These are phyloP conservation scores for Pyrenopolyporus hunteri DNA, from an alignment of 495 filamentous ascomycete genomes.

Conservation along the genomic window DNA sequence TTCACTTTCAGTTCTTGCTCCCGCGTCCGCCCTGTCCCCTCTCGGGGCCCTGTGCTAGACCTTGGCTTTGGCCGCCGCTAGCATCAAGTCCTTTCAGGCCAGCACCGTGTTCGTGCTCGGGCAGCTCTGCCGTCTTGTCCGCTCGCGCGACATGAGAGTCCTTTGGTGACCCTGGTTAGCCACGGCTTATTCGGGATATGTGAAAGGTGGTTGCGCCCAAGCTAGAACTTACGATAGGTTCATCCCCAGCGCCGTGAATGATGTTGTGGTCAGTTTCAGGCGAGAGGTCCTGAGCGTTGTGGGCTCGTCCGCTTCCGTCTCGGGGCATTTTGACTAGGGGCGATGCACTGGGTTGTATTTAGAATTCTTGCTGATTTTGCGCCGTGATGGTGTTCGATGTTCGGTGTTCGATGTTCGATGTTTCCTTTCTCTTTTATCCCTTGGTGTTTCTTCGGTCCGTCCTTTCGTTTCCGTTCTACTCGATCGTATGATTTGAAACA, in stretches of 20 bases:
- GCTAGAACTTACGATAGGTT: constrained; percentile 30
- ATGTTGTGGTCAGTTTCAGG: constrained; percentile 46
- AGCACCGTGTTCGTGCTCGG: constrained; percentile 44
- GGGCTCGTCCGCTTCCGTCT: constrained; percentile 44
- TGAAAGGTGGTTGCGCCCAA: neutral
- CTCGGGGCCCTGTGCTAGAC: constrained; percentile 36
- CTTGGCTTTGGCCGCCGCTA: constrained; percentile 43
- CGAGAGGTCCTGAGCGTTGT: constrained; percentile 41
- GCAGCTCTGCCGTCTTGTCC: constrained; percentile 50
- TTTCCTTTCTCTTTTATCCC: no score
- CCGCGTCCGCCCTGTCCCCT: constrained; percentile 38
- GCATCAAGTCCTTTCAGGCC: constrained; percentile 40
- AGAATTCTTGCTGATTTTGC: no score
- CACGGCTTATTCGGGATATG: neutral
- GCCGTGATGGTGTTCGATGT: no score
- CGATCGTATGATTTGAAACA: no score
- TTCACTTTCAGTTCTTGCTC: constrained; percentile 20
- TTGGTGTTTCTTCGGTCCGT: no score
- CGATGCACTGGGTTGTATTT: constrained; percentile 9
- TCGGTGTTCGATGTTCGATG: no score
- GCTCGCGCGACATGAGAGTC: constrained; percentile 41
- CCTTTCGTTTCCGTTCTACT: no score
- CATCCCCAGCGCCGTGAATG: constrained; percentile 46
- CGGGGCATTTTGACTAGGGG: constrained; percentile 42
- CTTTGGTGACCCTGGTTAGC: constrained; percentile 4